Evolutionary conservation across 768 basidiomycete genomes (phyloP).

Genomic region (Dendrothele bispora): DNA sequence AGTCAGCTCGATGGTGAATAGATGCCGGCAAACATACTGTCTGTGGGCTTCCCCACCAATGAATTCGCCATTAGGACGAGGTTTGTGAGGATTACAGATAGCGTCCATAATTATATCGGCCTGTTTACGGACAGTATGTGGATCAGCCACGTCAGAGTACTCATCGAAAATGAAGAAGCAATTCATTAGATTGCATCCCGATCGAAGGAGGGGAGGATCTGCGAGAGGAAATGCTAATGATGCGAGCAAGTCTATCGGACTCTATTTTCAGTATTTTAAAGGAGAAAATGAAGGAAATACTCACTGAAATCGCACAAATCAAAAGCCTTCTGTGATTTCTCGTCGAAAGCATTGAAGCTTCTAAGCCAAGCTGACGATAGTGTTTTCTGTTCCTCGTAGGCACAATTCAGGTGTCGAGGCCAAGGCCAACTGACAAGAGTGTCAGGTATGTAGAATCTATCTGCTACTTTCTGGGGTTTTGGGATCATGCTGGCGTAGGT

Average conservation of each 20-base stretch:
- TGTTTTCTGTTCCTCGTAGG: constrained; percentile 31
- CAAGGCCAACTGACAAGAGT: constrained; percentile 45
- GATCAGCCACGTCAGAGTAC: constrained; percentile 41
- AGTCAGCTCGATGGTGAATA: too few species aligned
- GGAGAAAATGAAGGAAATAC: too few species aligned
- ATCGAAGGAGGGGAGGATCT: constrained; percentile 23
- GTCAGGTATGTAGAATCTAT: constrained; percentile 33
- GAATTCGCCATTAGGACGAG: constrained; percentile 34
- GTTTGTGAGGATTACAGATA: constrained; percentile 32
- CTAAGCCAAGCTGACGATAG: constrained; percentile 39
- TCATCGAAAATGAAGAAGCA: constrained; percentile 52
- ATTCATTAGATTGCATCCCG: constrained; percentile 51
- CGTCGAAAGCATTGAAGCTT: constrained; percentile 33
- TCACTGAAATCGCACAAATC: constrained; percentile 41
- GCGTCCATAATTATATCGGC: constrained; percentile 40
- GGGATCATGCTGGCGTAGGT: neutral
- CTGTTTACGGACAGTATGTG: constrained; percentile 25
- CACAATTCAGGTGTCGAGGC: constrained; percentile 37
- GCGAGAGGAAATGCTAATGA: constrained; percentile 35
- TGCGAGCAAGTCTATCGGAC: constrained; percentile 32
- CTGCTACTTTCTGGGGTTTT: neutral
- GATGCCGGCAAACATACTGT: too few species aligned
- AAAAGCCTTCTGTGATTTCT: constrained; percentile 37
- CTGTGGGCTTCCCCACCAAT: constrained; percentile 39
- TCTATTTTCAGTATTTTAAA: too few species aligned